These are phyloP conservation scores for Hemileccinum rubropunctum DNA, from an alignment of 768 basidiomycete genomes.

Conservation along the genomic window DNA sequence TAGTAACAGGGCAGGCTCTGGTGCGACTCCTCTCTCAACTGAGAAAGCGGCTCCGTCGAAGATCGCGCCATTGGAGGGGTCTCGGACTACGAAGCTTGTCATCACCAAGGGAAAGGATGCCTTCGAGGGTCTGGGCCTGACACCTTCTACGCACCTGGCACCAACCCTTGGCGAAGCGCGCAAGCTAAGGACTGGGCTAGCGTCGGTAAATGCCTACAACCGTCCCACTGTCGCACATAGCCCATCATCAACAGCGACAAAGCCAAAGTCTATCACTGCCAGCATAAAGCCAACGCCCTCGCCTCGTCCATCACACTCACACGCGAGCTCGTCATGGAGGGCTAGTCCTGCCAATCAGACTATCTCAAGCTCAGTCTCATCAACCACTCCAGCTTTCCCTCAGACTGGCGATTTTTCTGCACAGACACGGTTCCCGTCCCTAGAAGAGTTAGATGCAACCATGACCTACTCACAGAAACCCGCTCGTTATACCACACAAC, in stretches of 20 bases:
- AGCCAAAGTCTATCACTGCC: slow-evolving; percentile 17
- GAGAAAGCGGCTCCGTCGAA: slow-evolving; percentile 23
- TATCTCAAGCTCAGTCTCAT: slow-evolving; percentile 36
- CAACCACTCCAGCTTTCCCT: slow-evolving; percentile 31
- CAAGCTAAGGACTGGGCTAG: slow-evolving; percentile 67
- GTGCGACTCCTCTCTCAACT: neutral
- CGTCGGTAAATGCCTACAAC: slow-evolving; percentile 42
- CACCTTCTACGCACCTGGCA: slow-evolving; percentile 42
- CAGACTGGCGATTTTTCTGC: slow-evolving; percentile 44
- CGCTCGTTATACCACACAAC: slow-evolving; percentile 14
- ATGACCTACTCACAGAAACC: slow-evolving; percentile 35
- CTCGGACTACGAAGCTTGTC: slow-evolving; percentile 30
- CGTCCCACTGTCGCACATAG: slow-evolving; percentile 14
- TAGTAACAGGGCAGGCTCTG: slow-evolving; percentile 13
- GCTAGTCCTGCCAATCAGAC: slow-evolving; percentile 15
- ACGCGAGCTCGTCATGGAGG: slow-evolving; percentile 19
- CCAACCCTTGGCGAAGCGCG: slow-evolving; percentile 78
- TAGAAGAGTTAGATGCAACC: slow-evolving; percentile 76
- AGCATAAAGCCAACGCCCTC: slow-evolving; percentile 26
- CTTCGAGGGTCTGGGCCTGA: slow-evolving; percentile 70
- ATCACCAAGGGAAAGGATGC: slow-evolving; percentile 59
- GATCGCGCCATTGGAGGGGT: slow-evolving; percentile 27
- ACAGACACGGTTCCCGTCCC: slow-evolving; percentile 81
- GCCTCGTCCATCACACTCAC: slow-evolving; percentile 25
- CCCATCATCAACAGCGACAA: slow-evolving; percentile 15